Percentiles rank a stretch among this genome's conserved stretches.
Conservation (phyloP, 2,329 filamentous ascomycete genomes). For the Neopestalotiopsis clavispora region DNA sequence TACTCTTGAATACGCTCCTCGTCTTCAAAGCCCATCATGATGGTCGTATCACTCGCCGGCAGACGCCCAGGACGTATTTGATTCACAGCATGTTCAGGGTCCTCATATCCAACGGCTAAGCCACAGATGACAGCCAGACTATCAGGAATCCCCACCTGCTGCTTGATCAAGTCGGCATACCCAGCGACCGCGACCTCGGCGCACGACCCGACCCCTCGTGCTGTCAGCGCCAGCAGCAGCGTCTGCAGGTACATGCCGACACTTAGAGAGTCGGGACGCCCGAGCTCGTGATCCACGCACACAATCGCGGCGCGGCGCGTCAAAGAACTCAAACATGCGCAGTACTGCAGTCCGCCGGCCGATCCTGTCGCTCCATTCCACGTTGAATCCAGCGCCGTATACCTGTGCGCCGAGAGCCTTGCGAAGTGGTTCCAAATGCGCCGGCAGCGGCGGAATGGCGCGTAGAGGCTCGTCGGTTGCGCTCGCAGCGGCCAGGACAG, state of each 20-base stretch:
- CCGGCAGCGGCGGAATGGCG: conserved; percentile 8
- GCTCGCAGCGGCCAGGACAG: background rate
- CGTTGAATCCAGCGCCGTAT: background rate
- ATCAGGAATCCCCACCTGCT: background rate
- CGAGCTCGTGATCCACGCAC: conserved; percentile 6
- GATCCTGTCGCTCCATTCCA: background rate
- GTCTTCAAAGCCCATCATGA: background rate
- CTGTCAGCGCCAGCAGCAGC: conserved; percentile 8
- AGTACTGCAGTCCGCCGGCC: background rate
- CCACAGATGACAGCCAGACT: background rate
- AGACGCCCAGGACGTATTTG: background rate
- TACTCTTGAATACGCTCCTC: too few relatives aligned
- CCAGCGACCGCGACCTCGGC: conserved; percentile 8
- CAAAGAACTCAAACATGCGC: conserved; percentile 12
- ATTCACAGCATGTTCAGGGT: background rate
- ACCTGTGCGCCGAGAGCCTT: conserved; percentile 10
- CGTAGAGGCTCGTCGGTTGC: conserved; percentile 3
- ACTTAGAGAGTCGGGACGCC: conserved; percentile 5
- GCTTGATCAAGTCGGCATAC: conserved; percentile 8
- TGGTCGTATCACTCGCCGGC: background rate
- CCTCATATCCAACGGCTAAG: background rate
- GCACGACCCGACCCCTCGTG: conserved; percentile 1
- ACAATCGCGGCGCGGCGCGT: conserved; percentile 1
- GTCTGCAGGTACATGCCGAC: conserved; percentile 11
- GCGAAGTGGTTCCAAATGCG: conserved; percentile 4